phyloP scores from a whole-genome alignment of 106 monocot species.

The Dendrobium nobile region DNA sequence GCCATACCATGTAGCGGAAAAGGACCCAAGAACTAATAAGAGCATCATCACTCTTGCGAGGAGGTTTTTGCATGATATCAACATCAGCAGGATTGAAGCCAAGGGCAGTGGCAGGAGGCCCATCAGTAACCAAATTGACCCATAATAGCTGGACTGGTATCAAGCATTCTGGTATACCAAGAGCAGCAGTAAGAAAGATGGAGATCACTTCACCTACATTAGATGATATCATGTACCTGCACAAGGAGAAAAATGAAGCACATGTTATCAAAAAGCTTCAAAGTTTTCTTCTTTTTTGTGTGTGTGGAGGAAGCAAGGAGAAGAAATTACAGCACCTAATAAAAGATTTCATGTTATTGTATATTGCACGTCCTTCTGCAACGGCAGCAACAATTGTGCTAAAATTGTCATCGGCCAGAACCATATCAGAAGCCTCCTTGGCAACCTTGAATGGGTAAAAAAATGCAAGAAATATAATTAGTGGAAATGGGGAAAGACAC shows the following conservation, averaged over 20 bases:
- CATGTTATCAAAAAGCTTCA: background rate
- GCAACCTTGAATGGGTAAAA: constrained; percentile 31
- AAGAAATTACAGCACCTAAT: constrained; percentile 42
- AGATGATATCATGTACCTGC: constrained; percentile 93
- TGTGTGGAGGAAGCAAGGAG: too few species aligned
- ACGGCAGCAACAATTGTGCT: constrained; percentile 56
- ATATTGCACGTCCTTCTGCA: constrained; percentile 64
- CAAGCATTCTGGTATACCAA: constrained; percentile 83
- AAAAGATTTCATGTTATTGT: constrained; percentile 88
- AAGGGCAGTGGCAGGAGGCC: constrained; percentile 78
- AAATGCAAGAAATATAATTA: background rate
- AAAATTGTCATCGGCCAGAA: constrained; percentile 62
- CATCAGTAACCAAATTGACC: constrained; percentile 89
- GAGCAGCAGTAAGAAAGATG: constrained; percentile 68
- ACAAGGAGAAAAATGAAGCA: background rate
- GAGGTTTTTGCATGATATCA: constrained; percentile 76
- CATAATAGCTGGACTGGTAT: constrained; percentile 86
- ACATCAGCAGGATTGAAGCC: constrained; percentile 74
- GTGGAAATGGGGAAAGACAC: too few species aligned
- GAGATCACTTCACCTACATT: constrained; percentile 82
- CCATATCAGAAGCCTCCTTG: constrained; percentile 64
- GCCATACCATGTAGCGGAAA: constrained; percentile 68
- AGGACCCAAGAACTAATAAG: constrained; percentile 79
- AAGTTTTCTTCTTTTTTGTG: too few species aligned
- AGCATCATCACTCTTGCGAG: constrained; percentile 56